phyloP scores from a whole-genome alignment of 371 early-diverging fungal species.

The Syncephalastrum contaminatum region DNA sequence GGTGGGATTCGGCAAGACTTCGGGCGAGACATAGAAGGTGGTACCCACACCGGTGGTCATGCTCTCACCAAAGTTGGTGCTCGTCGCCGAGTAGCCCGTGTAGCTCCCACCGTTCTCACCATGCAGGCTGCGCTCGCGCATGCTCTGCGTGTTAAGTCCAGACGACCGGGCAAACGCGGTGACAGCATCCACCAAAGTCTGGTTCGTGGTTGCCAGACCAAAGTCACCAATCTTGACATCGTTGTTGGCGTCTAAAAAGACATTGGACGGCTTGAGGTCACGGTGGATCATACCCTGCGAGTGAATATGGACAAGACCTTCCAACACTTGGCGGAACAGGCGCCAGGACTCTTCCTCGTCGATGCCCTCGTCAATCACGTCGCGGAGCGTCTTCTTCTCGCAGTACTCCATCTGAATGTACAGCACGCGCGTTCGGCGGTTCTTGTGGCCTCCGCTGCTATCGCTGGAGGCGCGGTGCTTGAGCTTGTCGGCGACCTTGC shows the following conservation, averaged over 20 bases:
- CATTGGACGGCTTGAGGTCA: constrained; percentile 96
- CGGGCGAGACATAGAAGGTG: constrained; percentile 92
- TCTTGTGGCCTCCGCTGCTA: constrained; percentile 17
- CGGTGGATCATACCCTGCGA: constrained; percentile 93
- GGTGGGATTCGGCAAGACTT: constrained; percentile 58
- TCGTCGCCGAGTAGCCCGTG: constrained; percentile 47
- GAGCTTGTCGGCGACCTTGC: constrained; percentile 11
- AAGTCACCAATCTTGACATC: constrained; percentile 98
- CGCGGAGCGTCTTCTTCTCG: constrained; percentile 88
- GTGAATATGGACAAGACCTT: constrained; percentile 87
- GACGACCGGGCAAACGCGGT: constrained; percentile 21
- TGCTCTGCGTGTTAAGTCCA: background rate
- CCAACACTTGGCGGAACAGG: constrained; percentile 79
- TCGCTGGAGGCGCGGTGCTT: constrained; percentile 11
- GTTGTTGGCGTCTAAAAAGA: constrained; percentile 87
- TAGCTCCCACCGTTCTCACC: constrained; percentile 29
- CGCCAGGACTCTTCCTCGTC: constrained; percentile 68
- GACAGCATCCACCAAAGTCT: constrained; percentile 55
- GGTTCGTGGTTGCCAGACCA: constrained; percentile 86
- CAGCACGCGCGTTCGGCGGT: constrained; percentile 57
- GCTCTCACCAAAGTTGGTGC: constrained; percentile 43
- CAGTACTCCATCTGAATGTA: constrained; percentile 99
- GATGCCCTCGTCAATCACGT: constrained; percentile 84
- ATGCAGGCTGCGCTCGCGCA: background rate
- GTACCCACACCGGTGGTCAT: constrained; percentile 90